Base-by-base conservation (phyloP, 176 grass and related monocot genomes). In the Aegilops speltoides region DNA sequence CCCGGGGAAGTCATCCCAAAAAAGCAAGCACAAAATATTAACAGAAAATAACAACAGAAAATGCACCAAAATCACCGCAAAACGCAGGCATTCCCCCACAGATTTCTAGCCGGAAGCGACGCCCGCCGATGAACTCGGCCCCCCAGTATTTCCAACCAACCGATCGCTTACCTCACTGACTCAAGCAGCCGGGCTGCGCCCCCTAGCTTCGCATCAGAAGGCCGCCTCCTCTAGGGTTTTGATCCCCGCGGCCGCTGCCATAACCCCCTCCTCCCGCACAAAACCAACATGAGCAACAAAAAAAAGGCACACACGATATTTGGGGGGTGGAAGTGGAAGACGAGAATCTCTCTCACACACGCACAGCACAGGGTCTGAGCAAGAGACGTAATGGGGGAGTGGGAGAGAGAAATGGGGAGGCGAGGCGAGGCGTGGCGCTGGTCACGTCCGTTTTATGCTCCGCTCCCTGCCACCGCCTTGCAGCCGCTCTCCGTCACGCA, bases 401-500 rank as follows among this genome's bases (percentile, higher is more conserved):
- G 69, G 86, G 64, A 19, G 73, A 8, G 57, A 72, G 37, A 63
- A 12, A 29, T 54, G 26, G 61, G 10, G 15, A 5, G 29, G 7
- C 4, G 15, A 52, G 48, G 48, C 48, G 48, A 52, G 48, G 50
- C 48, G 48, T 37, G 14, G 38, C 71, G 41, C 70, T 25, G 28
- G 67, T 80, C 82, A 85, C 82, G 82, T 81, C 82, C 56, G 2
- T 38, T 80, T 89, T 80, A 74, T 59, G 68, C 29, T 2, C 22
- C 38, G 3, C n/a, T 3, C 41, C 1, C 57, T 19, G n/a, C 1
- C 64, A 8, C 36, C 43, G 5, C 59, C 34, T 19, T 52, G 10
- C 11, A 16, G 5, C 7, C 68, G 20, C 20, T 23, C 33, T 2
- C 36, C 2, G 2, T 12, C 4, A 26, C 24, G 1, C 3, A 4